Conservation (phyloP, 441 rosid species). For the Croton setiger region DNA sequence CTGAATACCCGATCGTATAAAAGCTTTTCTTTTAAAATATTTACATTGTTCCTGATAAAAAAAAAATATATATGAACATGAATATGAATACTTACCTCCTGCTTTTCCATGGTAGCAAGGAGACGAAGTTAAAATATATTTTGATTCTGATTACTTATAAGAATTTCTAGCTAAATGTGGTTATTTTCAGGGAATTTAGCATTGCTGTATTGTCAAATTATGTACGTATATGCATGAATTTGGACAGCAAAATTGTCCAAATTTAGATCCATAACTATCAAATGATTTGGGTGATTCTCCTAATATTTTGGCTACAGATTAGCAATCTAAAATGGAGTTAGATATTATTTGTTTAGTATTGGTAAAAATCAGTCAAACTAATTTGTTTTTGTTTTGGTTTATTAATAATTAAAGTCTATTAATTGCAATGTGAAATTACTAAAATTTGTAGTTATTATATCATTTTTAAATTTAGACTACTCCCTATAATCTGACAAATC, state of each 20-base stretch:
- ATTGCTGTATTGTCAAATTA: background rate
- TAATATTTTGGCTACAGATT: background rate
- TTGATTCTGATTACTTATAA: background rate
- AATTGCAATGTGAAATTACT: no score
- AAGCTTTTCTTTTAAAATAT: background rate
- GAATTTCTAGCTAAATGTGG: background rate
- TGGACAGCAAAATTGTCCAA: constrained; percentile 5
- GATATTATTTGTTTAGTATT: no score
- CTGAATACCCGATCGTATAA: no score
- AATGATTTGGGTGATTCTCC: constrained; percentile 12
- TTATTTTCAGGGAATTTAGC: background rate
- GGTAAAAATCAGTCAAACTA: no score
- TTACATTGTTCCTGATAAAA: no score
- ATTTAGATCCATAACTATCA: background rate
- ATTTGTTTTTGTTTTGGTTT: no score
- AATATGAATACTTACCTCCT: constrained; percentile 12
- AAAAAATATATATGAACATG: no score
- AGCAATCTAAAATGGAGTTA: background rate
- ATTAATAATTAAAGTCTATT: no score
- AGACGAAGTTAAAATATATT: background rate
- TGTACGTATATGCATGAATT: background rate
- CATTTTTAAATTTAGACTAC: no score
- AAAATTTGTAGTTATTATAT: no score
- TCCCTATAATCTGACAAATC: no score
- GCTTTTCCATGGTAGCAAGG: constrained; percentile 12